Base-by-base conservation (phyloP, 2,329 filamentous ascomycete species). In the Aspergillus sp. region DNA sequence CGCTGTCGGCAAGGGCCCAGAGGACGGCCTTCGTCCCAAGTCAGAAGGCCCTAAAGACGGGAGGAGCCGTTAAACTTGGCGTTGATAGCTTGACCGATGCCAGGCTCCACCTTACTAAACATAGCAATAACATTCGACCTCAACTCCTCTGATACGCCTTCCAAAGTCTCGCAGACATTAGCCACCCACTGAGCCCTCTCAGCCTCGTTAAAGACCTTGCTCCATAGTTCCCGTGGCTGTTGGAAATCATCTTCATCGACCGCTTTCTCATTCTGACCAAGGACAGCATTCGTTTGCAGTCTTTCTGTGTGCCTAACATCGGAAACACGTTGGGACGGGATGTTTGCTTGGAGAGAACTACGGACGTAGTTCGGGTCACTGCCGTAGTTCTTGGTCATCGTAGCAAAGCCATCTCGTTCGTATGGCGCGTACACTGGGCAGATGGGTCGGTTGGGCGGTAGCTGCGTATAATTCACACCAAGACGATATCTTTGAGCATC, bases 351-450 rank as follows among this genome's bases (percentile, higher is more conserved):
- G 9, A 70, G 47, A 13, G 56, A 58, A 23, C 60, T 70, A 21
- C 63, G 62, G 5, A 70, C 60, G 62, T 86, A 87, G 70, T 82
- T 83, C 9, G 82, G 81, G 64, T 84, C 80, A 20, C 75, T 74
- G 47, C 82, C 83, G 60, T 85, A 83, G 72, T 86, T 86, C 51
- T 76, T 76, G 13, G 62, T 65, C 16, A 70, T 64, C 14, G 66
- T 69, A 54, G 67, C 70, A 41, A 61, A 54, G 4, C 73, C 72
- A 45, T 75, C 73, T 5, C 73, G 66, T 54, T 74, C 62, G 67
- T 80, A 83, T 52, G 88, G 88, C 61, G 73, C 76, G 45, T 81
- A 75, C 4, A 76, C 64, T 4, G 63, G 66, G 32, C 50, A 56
- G 14, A 63, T 55, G 14, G 68, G 53, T 54, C 73, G 70, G 57